phyloP scores from a whole-genome alignment of 805 yeast species.

The Isabelozyma pseudorhagii region DNA sequence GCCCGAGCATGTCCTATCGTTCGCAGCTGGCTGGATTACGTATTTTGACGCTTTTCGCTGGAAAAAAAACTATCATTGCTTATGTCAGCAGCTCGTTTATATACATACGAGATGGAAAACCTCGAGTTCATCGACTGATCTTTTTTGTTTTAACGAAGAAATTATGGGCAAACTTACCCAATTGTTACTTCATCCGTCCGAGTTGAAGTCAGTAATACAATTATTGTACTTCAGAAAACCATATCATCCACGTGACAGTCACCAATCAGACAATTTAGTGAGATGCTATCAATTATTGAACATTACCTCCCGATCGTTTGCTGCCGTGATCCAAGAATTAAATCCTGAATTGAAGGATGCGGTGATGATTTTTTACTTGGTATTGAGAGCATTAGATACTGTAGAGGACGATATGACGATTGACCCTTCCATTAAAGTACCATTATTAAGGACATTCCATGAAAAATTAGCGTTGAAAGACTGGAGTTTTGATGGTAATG shows the following conservation, averaged over 20 bases:
- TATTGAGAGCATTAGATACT: conserved; percentile 90
- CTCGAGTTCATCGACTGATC: background rate
- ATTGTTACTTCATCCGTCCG: conserved; percentile 66
- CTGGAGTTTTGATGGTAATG: conserved; percentile 80
- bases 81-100: background rate
- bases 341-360: conserved; percentile 85
- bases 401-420: conserved; percentile 95
- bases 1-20: background rate
- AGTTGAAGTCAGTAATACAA: conserved; percentile 65
- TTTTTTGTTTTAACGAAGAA: background rate
- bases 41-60: background rate
- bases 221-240: conserved; percentile 52
- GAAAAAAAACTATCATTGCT: background rate
- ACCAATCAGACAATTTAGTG: conserved; percentile 28
- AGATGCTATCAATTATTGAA: conserved; percentile 68
- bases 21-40: background rate
- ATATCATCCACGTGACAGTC: conserved; percentile 45
- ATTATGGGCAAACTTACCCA: conserved; percentile 62
- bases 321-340: conserved; percentile 87
- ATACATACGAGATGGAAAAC: background rate
- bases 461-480: conserved; percentile 58
- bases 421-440: conserved; percentile 66
- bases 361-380: conserved; percentile 78
- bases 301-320: conserved; percentile 84
- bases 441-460: conserved; percentile 67